Conservation (phyloP, 805 yeast genomes). For the Yarrowia yakushimensis region DNA sequence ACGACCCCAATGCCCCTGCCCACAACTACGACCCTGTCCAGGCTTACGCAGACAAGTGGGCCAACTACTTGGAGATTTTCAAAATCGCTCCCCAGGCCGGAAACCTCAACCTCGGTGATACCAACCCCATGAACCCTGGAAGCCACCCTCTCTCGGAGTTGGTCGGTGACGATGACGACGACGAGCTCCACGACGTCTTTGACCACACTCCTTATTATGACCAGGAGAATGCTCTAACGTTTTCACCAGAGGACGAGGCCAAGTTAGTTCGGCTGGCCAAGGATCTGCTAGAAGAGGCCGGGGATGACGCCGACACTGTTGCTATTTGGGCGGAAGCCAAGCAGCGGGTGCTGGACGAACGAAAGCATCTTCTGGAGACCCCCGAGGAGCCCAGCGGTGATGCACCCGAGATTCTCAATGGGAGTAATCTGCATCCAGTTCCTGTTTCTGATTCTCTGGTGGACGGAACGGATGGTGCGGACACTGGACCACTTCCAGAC, state of each 20-base stretch:
- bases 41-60: constrained; percentile 15
- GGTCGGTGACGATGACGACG: neutral
- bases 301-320: neutral
- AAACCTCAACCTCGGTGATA: neutral
- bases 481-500: constrained; percentile 2
- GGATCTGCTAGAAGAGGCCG: neutral
- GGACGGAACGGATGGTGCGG: constrained; percentile 4
- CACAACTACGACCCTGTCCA: neutral
- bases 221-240: neutral
- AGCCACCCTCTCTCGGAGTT: neutral
- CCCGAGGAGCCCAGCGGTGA: constrained; percentile 10
- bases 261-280: constrained; percentile 3
- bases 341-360: neutral
- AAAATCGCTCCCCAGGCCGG: neutral
- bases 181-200: neutral
- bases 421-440: constrained; percentile 14
- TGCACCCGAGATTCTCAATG: constrained; percentile 2
- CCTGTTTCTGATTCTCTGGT: constrained; percentile 4
- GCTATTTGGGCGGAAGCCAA: constrained; percentile 1
- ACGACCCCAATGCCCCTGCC: neutral
- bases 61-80: constrained; percentile 14
- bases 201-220: constrained; percentile 5
- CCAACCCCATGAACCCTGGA: constrained; percentile 6
- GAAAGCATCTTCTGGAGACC: neutral
- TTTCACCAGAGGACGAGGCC: constrained; percentile 4